Evolutionary conservation across 2,329 filamentous ascomycete genomes (phyloP).

Genomic region (Pseudocercospora ulei): DNA sequence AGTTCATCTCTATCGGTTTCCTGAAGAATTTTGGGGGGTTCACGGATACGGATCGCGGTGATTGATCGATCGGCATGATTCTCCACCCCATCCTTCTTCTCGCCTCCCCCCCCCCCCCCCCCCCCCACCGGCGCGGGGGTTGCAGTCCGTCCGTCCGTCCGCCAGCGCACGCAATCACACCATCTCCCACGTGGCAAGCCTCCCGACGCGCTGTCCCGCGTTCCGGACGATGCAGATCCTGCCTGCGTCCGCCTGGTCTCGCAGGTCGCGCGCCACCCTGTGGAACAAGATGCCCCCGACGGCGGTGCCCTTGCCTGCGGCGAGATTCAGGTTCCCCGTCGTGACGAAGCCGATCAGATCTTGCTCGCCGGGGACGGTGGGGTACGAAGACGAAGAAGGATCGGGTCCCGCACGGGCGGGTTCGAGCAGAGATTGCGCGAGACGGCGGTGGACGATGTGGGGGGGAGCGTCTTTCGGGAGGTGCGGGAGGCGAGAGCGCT

Average conservation of each 20-base stretch:
- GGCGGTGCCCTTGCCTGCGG: constrained; percentile 63
- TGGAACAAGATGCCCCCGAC: constrained; percentile 60
- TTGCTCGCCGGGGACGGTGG: constrained; percentile 58
- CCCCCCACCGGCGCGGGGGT: no score
- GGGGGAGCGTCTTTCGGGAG: constrained; percentile 35
- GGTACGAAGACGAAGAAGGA: no score
- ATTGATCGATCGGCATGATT: no score
- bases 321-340: constrained; percentile 71
- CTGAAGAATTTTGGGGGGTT: no score
- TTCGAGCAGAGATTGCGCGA: constrained; percentile 40
- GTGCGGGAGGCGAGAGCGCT: constrained; percentile 22
- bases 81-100: no score
- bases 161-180: constrained; percentile 32
- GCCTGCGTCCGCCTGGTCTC: constrained; percentile 37
- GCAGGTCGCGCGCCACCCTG: constrained; percentile 44
- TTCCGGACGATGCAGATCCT: constrained; percentile 70
- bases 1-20: no score
- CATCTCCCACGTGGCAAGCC: constrained; percentile 69
- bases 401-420: constrained; percentile 34
- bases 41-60: no score
- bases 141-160: no score
- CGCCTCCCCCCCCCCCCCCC: no score
- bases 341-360: constrained; percentile 88
- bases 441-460: constrained; percentile 38
- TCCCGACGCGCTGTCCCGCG: constrained; percentile 66